Percentiles rank a stretch among this genome's conserved stretches.
phyloP scores from a whole-genome alignment of 169 alveolate genomes.

The Miamiensis avidus region DNA sequence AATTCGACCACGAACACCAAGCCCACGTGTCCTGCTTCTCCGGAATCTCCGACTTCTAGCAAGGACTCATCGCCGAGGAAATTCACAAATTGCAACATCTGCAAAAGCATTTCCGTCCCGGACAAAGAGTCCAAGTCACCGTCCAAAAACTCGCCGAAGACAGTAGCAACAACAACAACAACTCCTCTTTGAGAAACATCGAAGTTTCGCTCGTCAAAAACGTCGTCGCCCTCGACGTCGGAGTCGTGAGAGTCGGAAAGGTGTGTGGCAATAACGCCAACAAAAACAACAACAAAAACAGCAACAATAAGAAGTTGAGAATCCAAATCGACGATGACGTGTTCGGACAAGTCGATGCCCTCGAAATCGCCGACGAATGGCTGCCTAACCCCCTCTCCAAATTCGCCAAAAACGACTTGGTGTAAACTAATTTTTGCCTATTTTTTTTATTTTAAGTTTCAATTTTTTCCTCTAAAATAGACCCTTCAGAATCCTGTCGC shows the following conservation, averaged over 20 bases:
- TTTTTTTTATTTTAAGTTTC: neutral
- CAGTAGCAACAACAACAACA: too few relatives aligned
- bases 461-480: neutral
- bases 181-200: constrained; percentile 29
- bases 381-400: constrained; percentile 2
- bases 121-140: neutral
- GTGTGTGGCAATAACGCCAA: constrained; percentile 57
- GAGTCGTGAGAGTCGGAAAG: constrained; percentile 50
- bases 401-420: neutral
- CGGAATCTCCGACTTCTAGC: neutral
- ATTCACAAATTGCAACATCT: too few relatives aligned
- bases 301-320: constrained; percentile 59
- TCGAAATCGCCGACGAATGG: constrained; percentile 68
- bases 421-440: neutral
- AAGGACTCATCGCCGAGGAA: neutral
- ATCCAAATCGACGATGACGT: constrained; percentile 56
- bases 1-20: constrained; percentile 11
- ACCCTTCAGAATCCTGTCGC: constrained; percentile 5
- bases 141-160: neutral
- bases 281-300: too few relatives aligned
- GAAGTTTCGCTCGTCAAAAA: constrained; percentile 25
- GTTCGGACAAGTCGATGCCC: constrained; percentile 63
- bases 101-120: neutral
- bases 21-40: constrained; percentile 3
- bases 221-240: constrained; percentile 36